Conservation (phyloP, 2,329 filamentous ascomycete genomes). For the Lasiodiplodia theobromae region DNA sequence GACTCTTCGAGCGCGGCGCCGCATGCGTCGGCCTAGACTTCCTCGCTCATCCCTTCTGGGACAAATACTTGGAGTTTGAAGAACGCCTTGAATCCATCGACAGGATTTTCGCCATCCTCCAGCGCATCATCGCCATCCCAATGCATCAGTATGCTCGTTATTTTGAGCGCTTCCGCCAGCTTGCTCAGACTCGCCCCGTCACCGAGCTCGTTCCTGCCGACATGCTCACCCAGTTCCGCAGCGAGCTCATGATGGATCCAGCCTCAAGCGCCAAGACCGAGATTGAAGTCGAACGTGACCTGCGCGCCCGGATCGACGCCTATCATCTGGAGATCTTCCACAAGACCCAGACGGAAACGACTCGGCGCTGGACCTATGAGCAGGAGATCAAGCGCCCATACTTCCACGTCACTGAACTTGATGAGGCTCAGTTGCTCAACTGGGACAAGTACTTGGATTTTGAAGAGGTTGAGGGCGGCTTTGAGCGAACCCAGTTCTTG, state of each 20-base stretch:
- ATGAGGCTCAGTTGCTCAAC: conserved; percentile 82
- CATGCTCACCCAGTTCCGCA: conserved; percentile 70
- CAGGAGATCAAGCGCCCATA: conserved; percentile 94
- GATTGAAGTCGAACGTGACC: conserved; percentile 81
- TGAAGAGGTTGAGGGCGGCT: conserved; percentile 85
- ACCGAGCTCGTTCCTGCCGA: conserved; percentile 75
- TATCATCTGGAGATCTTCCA: conserved; percentile 83
- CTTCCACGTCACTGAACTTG: conserved; percentile 93
- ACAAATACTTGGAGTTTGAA: conserved; percentile 98
- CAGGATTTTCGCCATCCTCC: conserved; percentile 83
- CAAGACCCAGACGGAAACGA: conserved; percentile 84
- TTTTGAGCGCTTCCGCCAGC: conserved; percentile 85
- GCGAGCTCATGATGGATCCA: conserved; percentile 74
- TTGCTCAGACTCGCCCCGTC: conserved; percentile 76
- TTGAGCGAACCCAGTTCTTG: conserved; percentile 76
- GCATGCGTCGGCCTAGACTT: conserved; percentile 89
- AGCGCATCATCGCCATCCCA: conserved; percentile 84
- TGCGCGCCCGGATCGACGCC: conserved; percentile 80
- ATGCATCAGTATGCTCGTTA: conserved; percentile 97
- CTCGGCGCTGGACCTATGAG: conserved; percentile 93
- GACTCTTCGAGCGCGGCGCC: conserved; percentile 90
- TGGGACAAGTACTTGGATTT: conserved; percentile 98
- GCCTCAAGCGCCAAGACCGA: conserved; percentile 63
- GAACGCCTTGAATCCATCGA: conserved; percentile 85
- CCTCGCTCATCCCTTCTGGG: conserved; percentile 95